phyloP scores from a whole-genome alignment of 371 early-diverging fungal species.

The Haplosporangium sp. region DNA sequence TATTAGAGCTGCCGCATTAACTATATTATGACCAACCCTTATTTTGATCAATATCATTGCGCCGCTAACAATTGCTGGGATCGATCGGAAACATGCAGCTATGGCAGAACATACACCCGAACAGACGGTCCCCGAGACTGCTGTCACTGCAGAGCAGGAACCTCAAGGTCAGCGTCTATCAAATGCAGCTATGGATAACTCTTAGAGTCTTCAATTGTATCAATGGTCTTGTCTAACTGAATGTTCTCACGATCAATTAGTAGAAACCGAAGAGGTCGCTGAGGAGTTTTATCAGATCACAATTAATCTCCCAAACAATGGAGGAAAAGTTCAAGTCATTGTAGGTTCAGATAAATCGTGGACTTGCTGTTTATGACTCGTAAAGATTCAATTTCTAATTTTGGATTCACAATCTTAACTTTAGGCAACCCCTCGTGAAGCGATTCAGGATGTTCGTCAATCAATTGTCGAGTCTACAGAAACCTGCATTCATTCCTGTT shows the following conservation, averaged over 20 bases:
- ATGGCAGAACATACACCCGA: slow-evolving; percentile 50
- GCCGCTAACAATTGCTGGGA: neutral
- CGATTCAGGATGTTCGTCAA: slow-evolving; percentile 90
- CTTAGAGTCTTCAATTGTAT: neutral
- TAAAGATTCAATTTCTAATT: neutral
- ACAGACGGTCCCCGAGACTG: slow-evolving; percentile 34
- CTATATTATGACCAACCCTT: neutral
- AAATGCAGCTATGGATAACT: neutral
- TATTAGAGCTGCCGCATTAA: neutral
- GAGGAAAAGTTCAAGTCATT: slow-evolving; percentile 63
- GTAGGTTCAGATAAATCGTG: slow-evolving; percentile 39
- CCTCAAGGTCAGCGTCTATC: slow-evolving; percentile 34
- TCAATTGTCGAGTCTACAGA: slow-evolving; percentile 89
- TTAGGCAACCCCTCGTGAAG: slow-evolving; percentile 79
- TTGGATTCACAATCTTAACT: neutral
- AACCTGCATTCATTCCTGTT: slow-evolving; percentile 90
- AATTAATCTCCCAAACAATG: slow-evolving; percentile 68
- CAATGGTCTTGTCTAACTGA: neutral
- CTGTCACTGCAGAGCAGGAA: slow-evolving; percentile 44
- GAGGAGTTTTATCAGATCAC: slow-evolving; percentile 71
- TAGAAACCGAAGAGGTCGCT: slow-evolving; percentile 56
- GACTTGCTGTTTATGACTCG: neutral
- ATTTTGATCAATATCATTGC: slow-evolving; percentile 3
- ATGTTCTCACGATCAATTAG: neutral
- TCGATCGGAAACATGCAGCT: slow-evolving; percentile 6